These are phyloP conservation scores for Nepenthes alata DNA, from an alignment of 179 eudicot species.

Conservation along the genomic window DNA sequence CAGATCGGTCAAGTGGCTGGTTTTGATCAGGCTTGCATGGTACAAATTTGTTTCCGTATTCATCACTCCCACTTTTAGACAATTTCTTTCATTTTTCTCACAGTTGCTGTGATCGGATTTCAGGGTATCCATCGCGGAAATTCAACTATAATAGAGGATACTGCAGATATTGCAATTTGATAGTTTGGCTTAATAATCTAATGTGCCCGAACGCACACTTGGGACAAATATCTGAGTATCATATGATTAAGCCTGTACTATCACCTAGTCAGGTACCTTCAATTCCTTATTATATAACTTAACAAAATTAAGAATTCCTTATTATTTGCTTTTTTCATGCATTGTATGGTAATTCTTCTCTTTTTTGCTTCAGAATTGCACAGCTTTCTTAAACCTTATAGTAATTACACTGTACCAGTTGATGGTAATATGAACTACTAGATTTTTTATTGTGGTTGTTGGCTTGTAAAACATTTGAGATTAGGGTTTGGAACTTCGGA, in stretches of 20 bases:
- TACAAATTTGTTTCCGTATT: not conserved
- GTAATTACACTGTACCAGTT: not conserved
- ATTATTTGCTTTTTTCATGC: too few species aligned
- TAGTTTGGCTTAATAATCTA: conserved; percentile 56
- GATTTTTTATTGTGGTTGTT: too few species aligned
- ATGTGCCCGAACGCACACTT: conserved; percentile 27
- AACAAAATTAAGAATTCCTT: too few species aligned
- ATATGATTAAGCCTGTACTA: conserved; percentile 27
- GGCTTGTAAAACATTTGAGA: too few species aligned
- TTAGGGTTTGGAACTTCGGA: too few species aligned
- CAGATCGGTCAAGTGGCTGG: too few species aligned
- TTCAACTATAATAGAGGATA: conserved; percentile 49
- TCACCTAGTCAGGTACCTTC: conserved; percentile 41
- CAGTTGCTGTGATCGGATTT: not conserved
- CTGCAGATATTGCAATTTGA: conserved; percentile 38
- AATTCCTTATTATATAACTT: too few species aligned
- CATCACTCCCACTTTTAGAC: not conserved
- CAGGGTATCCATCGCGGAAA: conserved; percentile 39
- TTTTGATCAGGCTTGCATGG: too few species aligned
- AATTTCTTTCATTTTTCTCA: too few species aligned
- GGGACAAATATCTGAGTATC: conserved; percentile 12
- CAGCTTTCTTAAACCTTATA: not conserved
- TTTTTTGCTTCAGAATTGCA: too few species aligned
- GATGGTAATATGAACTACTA: too few species aligned
- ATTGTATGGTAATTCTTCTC: too few species aligned